A percentile compares a stretch with the other conserved stretches of the same genome.
These are phyloP conservation scores for Acanthamoeba rhysodes DNA, from an alignment of 208 protist species.

Conservation along the genomic window DNA sequence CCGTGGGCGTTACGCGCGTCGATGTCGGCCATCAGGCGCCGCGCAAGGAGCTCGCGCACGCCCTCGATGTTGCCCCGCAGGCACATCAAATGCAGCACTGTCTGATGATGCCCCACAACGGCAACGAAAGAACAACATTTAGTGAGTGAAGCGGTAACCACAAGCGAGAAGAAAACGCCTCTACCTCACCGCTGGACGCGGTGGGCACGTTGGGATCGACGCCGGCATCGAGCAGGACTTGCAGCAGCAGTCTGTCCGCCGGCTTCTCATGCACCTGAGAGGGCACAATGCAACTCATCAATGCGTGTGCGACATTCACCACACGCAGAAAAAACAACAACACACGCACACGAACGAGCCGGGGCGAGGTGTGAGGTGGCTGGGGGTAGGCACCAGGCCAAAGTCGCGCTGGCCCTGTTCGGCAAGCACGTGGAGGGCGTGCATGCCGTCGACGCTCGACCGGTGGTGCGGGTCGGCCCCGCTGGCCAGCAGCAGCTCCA, in stretches of 20 bases:
- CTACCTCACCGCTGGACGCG: background rate
- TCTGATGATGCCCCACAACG: background rate
- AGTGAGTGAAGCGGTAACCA: too few relatives aligned
- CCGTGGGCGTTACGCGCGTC: background rate
- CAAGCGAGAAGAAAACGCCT: too few relatives aligned
- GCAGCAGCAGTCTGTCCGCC: background rate
- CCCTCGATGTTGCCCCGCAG: background rate
- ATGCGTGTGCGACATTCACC: too few relatives aligned
- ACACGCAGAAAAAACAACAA: too few relatives aligned
- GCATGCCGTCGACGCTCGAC: background rate
- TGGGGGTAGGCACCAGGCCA: too few relatives aligned
- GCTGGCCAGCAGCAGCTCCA: background rate
- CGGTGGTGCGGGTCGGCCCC: background rate
- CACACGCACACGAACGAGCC: too few relatives aligned
- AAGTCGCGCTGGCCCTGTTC: slow-evolving; percentile 7
- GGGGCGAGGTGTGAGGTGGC: too few relatives aligned
- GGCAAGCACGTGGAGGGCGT: background rate
- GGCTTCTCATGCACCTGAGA: background rate
- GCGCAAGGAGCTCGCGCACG: background rate
- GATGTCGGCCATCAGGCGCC: background rate
- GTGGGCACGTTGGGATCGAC: slow-evolving; percentile 6
- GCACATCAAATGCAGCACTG: background rate
- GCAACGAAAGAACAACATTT: too few relatives aligned
- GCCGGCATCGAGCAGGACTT: background rate
- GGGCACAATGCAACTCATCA: too few relatives aligned